Evolutionary conservation across 331 rosid species (phyloP).

Genomic region (Cydonia oblonga): DNA sequence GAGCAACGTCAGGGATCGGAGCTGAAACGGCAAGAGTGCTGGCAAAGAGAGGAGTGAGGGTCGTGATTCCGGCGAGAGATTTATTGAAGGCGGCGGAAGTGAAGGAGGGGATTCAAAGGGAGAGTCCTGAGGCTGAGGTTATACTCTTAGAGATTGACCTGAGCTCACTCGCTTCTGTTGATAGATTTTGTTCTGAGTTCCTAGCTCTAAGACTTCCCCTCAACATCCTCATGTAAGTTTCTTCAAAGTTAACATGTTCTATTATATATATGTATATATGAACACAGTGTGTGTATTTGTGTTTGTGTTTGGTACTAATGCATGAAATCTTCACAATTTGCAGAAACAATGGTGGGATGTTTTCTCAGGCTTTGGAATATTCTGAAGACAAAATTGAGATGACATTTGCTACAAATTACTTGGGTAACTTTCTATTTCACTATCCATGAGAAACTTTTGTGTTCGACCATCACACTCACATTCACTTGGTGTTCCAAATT

Average conservation of each 20-base stretch:
- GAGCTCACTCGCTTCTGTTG: conserved; percentile 77
- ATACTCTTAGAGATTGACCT: conserved; percentile 70
- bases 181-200: conserved; percentile 63
- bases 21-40: conserved; percentile 90
- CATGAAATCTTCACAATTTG: conserved; percentile 5
- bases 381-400: conserved; percentile 87
- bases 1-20: conserved; percentile 90
- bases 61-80: conserved; percentile 83
- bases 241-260: background rate
- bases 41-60: conserved; percentile 89
- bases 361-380: conserved; percentile 72
- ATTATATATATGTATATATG: background rate
- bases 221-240: conserved; percentile 75
- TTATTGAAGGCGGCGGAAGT: conserved; percentile 51
- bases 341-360: conserved; percentile 95
- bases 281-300: background rate
- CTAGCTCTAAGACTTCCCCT: conserved; percentile 72
- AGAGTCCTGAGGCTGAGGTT: conserved; percentile 66
- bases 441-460: background rate
- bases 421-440: conserved; percentile 35
- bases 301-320: background rate
- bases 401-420: conserved; percentile 94
- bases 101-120: conserved; percentile 44
- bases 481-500: too few species aligned
- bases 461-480: too few species aligned